Conservation (phyloP, 306 rosid species). For the Alnus glutinosa region DNA sequence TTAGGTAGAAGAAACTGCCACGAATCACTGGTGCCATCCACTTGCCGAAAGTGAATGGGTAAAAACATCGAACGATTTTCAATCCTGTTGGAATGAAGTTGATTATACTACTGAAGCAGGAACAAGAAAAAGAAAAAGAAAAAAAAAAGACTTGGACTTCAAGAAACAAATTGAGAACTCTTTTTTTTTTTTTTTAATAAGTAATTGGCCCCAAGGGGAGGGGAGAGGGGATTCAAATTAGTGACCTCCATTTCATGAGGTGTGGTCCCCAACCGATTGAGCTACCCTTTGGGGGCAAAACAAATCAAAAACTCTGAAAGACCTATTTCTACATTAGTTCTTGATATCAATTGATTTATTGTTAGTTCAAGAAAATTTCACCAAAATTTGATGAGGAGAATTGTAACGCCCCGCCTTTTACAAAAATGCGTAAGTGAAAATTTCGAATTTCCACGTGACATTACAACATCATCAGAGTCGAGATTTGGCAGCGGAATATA, state of each 20-base stretch:
- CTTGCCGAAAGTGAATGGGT: conserved; percentile 87
- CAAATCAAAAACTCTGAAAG: not conserved
- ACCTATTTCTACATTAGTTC: not conserved
- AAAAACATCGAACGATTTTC: conserved; percentile 90
- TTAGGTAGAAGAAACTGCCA: conserved; percentile 88
- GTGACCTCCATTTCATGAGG: no score
- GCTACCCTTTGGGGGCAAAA: not conserved
- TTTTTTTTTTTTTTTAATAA: no score
- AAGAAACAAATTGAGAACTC: not conserved
- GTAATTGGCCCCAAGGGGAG: no score
- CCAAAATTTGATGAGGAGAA: not conserved
- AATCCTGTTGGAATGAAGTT: conserved; percentile 58
- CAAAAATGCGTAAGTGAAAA: no score
- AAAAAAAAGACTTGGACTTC: not conserved
- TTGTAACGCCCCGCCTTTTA: no score
- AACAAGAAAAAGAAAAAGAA: not conserved
- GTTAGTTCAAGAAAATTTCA: not conserved
- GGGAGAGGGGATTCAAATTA: no score
- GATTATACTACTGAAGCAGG: conserved; percentile 14
- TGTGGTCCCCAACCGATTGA: no score
- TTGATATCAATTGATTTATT: not conserved
- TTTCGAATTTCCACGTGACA: no score
- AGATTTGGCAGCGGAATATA: no score
- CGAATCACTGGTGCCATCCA: conserved; percentile 70
- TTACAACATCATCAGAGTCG: no score